Evolutionary conservation across 2,329 filamentous ascomycete genomes (phyloP).

Genomic region (Chrysosphaeria jannelii): DNA sequence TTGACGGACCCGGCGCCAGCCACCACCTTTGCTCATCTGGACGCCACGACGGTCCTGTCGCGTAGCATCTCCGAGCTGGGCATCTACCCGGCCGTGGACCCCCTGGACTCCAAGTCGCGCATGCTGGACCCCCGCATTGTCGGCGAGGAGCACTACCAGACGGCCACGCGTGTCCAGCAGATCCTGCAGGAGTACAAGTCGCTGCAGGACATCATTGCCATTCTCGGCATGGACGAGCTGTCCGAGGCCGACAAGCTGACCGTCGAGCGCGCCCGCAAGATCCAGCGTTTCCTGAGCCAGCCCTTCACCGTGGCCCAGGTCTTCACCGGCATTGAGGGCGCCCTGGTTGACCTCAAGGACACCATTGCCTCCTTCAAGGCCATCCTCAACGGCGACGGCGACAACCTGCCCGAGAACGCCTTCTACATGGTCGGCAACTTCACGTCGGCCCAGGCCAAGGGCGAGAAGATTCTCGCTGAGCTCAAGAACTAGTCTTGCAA

Average conservation of each 20-base stretch:
- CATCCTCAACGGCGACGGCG: conserved; percentile 82
- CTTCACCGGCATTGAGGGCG: conserved; percentile 84
- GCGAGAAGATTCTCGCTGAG: conserved; percentile 98
- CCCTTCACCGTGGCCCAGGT: conserved; percentile 72
- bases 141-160: conserved; percentile 91
- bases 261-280: conserved; percentile 98
- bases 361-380: conserved; percentile 95
- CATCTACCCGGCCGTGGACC: conserved; percentile 99
- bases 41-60: conserved; percentile 99
- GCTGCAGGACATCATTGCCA: conserved; percentile 99
- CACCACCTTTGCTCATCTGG: conserved; percentile 98
- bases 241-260: conserved; percentile 98
- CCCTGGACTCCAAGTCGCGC: conserved; percentile 97
- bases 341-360: conserved; percentile 93
- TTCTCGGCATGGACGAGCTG: conserved; percentile 99
- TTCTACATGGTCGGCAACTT: conserved; percentile 99
- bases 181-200: conserved; percentile 99
- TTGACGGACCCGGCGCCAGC: conserved; percentile 98
- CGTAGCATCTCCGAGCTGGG: conserved; percentile 99
- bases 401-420: conserved; percentile 75
- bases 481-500: too few relatives aligned
- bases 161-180: conserved; percentile 84
- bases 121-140: conserved; percentile 98
- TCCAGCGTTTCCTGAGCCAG: conserved; percentile 98
- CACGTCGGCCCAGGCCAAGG: conserved; percentile 76